These are phyloP conservation scores for Saccharomyces hybrid DNA, from an alignment of 1,139 yeast genomes.

Conservation along the genomic window DNA sequence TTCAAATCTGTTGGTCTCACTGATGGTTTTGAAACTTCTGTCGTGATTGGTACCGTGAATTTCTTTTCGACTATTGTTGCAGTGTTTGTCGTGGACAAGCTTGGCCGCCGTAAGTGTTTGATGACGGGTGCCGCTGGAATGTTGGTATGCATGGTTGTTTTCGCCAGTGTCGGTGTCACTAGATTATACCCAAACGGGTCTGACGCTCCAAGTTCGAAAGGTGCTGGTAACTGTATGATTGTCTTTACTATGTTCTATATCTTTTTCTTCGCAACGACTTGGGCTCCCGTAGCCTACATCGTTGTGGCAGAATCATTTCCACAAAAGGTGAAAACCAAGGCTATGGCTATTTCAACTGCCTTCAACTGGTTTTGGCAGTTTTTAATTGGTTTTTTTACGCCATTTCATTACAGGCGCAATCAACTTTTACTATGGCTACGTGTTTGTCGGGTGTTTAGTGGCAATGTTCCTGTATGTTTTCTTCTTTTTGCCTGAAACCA, in stretches of 20 bases:
- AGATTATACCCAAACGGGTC: background rate
- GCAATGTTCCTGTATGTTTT: slow-evolving; percentile 55
- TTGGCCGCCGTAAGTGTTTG: background rate
- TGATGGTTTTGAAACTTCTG: background rate
- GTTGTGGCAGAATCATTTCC: slow-evolving; percentile 42
- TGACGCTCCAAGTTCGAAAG: background rate
- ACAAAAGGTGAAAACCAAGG: slow-evolving; percentile 63
- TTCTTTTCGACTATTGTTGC: background rate
- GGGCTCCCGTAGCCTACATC: slow-evolving; percentile 19
- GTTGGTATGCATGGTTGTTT: background rate
- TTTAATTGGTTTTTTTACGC: slow-evolving; percentile 65
- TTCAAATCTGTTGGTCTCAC: background rate
- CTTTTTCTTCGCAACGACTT: slow-evolving; percentile 53
- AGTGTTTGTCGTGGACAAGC: background rate
- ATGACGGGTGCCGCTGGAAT: background rate
- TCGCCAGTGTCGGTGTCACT: background rate
- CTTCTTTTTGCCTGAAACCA: slow-evolving; percentile 61
- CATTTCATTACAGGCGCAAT: slow-evolving; percentile 48
- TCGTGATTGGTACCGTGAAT: background rate
- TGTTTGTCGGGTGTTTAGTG: slow-evolving; percentile 59
- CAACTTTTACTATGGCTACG: slow-evolving; percentile 50
- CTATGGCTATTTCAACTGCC: slow-evolving; percentile 69
- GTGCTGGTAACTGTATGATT: too few species aligned
- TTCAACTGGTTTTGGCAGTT: slow-evolving; percentile 74
- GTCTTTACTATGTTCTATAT: slow-evolving; percentile 66